A percentile compares a stretch with the other conserved stretches of the same genome.
Evolutionary conservation across 495 filamentous ascomycete species (phyloP).

Genomic region (Glarea lozoyensis): DNA sequence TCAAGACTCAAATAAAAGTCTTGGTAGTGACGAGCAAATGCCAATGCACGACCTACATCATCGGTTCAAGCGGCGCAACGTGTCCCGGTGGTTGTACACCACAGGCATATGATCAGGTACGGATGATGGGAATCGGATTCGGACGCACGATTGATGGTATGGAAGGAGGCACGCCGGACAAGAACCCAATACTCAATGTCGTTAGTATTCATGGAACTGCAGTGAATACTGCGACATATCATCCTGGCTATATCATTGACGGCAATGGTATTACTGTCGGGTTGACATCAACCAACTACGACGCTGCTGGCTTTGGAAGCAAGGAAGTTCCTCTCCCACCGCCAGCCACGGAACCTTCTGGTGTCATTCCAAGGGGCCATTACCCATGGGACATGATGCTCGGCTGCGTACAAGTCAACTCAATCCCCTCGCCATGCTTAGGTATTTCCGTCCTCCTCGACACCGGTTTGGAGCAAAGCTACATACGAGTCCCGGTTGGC

Average conservation of each 20-base stretch:
- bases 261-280: background rate
- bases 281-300: background rate
- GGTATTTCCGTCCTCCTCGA: background rate
- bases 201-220: background rate
- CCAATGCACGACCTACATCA: background rate
- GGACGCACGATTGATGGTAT: background rate
- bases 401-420: background rate
- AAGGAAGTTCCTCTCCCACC: background rate
- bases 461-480: background rate
- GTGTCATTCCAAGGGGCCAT: background rate
- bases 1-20: background rate
- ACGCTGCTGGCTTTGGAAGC: background rate
- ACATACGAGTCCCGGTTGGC: background rate
- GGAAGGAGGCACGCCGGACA: background rate
- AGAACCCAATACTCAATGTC: background rate
- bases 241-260: background rate
- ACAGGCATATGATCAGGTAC: background rate
- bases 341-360: background rate
- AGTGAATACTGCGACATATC: background rate
- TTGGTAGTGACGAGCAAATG: background rate
- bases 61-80: background rate
- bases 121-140: background rate
- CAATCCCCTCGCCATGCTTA: background rate
- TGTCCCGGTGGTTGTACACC: background rate
- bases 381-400: background rate